These are phyloP conservation scores for Colletotrichum sansevieriae DNA, from an alignment of 2,329 filamentous ascomycete species.

Conservation along the genomic window DNA sequence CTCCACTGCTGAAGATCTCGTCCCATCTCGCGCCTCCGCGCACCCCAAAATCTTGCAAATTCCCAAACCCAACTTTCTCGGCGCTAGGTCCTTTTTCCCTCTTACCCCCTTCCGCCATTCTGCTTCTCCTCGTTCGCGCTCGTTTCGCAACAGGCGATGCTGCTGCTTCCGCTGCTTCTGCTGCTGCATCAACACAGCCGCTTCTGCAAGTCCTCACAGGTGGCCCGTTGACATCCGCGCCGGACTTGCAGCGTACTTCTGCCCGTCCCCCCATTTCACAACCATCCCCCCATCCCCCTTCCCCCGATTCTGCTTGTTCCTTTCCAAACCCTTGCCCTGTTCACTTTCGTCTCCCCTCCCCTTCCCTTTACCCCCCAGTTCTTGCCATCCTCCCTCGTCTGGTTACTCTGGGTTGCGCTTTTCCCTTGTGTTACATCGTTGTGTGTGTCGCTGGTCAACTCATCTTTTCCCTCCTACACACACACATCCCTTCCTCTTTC, in stretches of 20 bases:
- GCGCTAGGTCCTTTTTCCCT: constrained; percentile 24
- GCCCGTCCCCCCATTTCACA: constrained; percentile 27
- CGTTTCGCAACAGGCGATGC: constrained; percentile 23
- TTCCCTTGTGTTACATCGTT: background rate
- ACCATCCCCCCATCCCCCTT: constrained; percentile 29
- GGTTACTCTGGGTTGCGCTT: constrained; percentile 2
- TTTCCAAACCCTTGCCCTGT: constrained; percentile 38
- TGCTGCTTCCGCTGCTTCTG: constrained; percentile 2
- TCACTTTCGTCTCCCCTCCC: background rate
- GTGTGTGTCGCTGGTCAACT: no score
- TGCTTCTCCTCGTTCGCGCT: background rate
- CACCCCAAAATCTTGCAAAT: constrained; percentile 27
- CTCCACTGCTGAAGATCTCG: constrained; percentile 16
- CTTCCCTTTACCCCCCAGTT: background rate
- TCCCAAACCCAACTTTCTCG: constrained; percentile 41
- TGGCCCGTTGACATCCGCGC: constrained; percentile 20
- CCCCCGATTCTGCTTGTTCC: constrained; percentile 20
- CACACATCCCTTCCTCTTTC: background rate
- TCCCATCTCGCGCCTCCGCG: background rate
- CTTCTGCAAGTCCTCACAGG: constrained; percentile 9
- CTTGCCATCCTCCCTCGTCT: constrained; percentile 6
- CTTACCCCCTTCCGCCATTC: background rate
- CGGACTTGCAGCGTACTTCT: constrained; percentile 29
- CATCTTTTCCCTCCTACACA: no score
- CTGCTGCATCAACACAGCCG: constrained; percentile 29